Evolutionary conservation across 768 basidiomycete genomes (phyloP).

Genomic region (Astraeus odoratus): DNA sequence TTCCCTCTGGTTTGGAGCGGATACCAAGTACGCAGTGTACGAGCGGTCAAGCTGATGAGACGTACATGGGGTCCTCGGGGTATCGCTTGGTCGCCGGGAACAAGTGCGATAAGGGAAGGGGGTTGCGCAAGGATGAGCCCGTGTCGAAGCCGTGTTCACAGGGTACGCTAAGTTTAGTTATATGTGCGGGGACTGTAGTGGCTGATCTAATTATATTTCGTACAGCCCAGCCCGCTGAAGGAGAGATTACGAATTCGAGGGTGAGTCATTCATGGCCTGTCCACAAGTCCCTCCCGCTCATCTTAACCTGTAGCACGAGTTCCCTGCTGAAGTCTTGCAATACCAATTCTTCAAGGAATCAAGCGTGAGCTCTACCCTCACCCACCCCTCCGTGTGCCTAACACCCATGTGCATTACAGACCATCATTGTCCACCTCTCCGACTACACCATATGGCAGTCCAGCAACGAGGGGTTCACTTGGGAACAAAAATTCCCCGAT

Average conservation of each 20-base stretch:
- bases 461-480: slow-evolving; percentile 89
- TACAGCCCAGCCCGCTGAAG: slow-evolving; percentile 73
- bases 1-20: slow-evolving; percentile 81
- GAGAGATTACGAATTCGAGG: slow-evolving; percentile 67
- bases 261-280: slow-evolving; percentile 35
- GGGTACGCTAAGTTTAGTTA: slow-evolving; percentile 36
- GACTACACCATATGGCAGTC: slow-evolving; percentile 90
- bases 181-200: not conserved
- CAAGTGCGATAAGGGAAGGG: slow-evolving; percentile 58
- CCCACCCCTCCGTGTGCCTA: slow-evolving; percentile 1
- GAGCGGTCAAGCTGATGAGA: slow-evolving; percentile 42
- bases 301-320: slow-evolving; percentile 49
- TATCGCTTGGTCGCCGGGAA: slow-evolving; percentile 92
- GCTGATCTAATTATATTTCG: not conserved
- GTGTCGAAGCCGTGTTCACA: slow-evolving; percentile 72
- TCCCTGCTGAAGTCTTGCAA: slow-evolving; percentile 59
- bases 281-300: slow-evolving; percentile 2
- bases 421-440: slow-evolving; percentile 72
- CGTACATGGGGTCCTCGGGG: slow-evolving; percentile 84
- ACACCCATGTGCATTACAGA: slow-evolving; percentile 34
- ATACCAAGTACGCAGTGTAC: slow-evolving; percentile 72
- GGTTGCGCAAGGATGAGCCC: slow-evolving; percentile 59
- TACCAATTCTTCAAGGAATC: slow-evolving; percentile 83
- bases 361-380: slow-evolving; percentile 38
- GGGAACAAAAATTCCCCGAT: slow-evolving; percentile 58